Conservation (phyloP, 495 filamentous ascomycete genomes). For the Sphaerosporella brunnea region DNA sequence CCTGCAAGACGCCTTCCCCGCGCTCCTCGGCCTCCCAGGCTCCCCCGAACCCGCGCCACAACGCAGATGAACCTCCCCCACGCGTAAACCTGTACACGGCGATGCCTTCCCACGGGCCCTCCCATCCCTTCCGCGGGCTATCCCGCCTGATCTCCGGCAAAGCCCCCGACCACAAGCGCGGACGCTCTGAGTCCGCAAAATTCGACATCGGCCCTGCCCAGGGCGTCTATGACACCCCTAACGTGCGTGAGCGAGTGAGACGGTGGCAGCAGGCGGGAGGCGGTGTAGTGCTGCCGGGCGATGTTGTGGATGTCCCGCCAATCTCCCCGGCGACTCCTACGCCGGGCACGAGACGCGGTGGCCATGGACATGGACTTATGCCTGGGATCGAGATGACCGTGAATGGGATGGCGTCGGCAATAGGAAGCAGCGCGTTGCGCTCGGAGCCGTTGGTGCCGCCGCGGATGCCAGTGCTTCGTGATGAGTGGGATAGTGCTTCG, state of each 20-base stretch:
- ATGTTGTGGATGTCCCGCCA: conserved; percentile 18
- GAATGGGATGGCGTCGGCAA: conserved; percentile 1
- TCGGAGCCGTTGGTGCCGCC: conserved; percentile 17
- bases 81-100: conserved; percentile 13
- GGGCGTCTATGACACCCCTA: conserved; percentile 38
- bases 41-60: conserved; percentile 22
- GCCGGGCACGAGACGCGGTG: conserved; percentile 15
- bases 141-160: conserved; percentile 8
- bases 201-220: conserved; percentile 37
- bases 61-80: conserved; percentile 21
- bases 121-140: conserved; percentile 14
- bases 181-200: conserved; percentile 16
- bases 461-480: conserved; percentile 16
- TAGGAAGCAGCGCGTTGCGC: neutral
- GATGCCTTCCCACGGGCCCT: neutral
- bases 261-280: conserved; percentile 25
- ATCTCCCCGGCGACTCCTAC: conserved; percentile 22
- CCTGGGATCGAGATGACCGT: conserved; percentile 1
- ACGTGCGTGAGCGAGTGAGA: conserved; percentile 25
- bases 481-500: conserved; percentile 24
- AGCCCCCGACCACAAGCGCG: conserved; percentile 16
- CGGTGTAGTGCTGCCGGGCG: conserved; percentile 22
- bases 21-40: conserved; percentile 25
- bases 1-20: conserved; percentile 24
- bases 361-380: conserved; percentile 3